Base-by-base conservation (phyloP, 1,284 basidiomycete genomes). In the Abortiporus biennis region DNA sequence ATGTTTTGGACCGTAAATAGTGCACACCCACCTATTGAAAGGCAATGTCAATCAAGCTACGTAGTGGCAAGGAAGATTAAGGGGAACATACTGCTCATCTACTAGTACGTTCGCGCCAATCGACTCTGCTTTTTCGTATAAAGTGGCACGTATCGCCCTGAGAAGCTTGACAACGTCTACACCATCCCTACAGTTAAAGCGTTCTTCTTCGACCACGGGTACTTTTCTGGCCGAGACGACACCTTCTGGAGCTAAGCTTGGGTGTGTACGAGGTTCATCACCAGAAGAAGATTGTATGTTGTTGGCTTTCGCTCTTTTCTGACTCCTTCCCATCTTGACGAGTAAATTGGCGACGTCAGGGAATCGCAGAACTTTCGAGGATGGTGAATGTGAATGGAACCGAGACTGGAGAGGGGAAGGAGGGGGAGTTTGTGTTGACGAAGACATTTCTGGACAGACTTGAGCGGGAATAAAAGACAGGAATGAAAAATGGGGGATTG, bases 101-200 rank as follows among this genome's bases (percentile, higher is more conserved):
- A 82, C 69, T 38, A 87, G 66, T 2, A 74, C 75, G 50, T 78
- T 80, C 1, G 72, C 78, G 9, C 77, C 80, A 3, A 74, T 47
- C 17, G 53, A 52, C 45, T 68, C 61, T n/a, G 78, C 76, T 42
- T 68, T 66, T 43, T 80, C 72, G 43, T 81, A 54, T 30, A 86
- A 55, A 30, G 63, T 59, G 6, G 64, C 59, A 37, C 83, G 71
- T 21, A 75, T 72, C 11, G 69, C 71, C 11, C 77, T 62, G 37
- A 87, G 61, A 8, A 87, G 66, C 46, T 70, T 74, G 16, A 58
- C 54, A 21, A 74, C 65, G 51, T 85, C 80, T 24, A 87, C 85
- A 1, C 71, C 85, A 39, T 74, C 77, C 11, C 61, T 62, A 52
- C 85, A 87, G 5, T 74, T 59, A 51, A 74, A 85, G 11, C 65